Evolutionary conservation across 2,329 filamentous ascomycete genomes (phyloP), one percentile per base, ranked within the genome.

Genomic region (Xylariaceae sp.): DNA sequence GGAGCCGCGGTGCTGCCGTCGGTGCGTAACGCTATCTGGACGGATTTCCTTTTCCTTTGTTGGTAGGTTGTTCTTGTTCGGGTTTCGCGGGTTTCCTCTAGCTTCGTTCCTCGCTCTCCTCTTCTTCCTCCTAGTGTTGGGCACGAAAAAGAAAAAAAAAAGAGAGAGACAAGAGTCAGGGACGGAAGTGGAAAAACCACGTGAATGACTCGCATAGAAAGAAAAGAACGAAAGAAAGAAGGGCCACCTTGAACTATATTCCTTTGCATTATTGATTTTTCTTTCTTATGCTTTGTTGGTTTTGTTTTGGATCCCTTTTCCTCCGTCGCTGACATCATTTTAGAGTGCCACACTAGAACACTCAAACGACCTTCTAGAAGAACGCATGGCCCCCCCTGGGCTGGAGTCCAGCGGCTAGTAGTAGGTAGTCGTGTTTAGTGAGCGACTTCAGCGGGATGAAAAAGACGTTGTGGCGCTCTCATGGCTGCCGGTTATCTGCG

Each of bases 1-100:
- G 11, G 41, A 45, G 41, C 41, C 41, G 41, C 41, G 41, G 41
- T 45, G 11, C 41, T 50, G 53, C 59, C 49, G 56, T 55, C 39
- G 18, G 51, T 51, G 30, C 49, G 17, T 23, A 30, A 50, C 48
- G 48, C 18, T 23, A 41, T 41, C 8, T 41, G 37, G 9, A 13
- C 11, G 37, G 11, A 41, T 9, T 5, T 41, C 37, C 37, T 41
- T 41, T 41, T 41, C 37, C 37, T 41, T 41, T 41, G 37, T 41
- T 41, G 37, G 37, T 9, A 8, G 37, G 8, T 41, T 41, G 8
- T 30, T 30, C 23, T 30, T 30, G 23, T 30, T 30, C 23, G 23
- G 23, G 23, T 30, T 30, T 30, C 23, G 23, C 23, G 23, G 23
- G 23, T 30, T 30, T 30, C 23, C 23, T 30, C 23, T 30, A 30